phyloP scores from a whole-genome alignment of 2,329 filamentous ascomycete species.

The Aphanoascus verrucosus region DNA sequence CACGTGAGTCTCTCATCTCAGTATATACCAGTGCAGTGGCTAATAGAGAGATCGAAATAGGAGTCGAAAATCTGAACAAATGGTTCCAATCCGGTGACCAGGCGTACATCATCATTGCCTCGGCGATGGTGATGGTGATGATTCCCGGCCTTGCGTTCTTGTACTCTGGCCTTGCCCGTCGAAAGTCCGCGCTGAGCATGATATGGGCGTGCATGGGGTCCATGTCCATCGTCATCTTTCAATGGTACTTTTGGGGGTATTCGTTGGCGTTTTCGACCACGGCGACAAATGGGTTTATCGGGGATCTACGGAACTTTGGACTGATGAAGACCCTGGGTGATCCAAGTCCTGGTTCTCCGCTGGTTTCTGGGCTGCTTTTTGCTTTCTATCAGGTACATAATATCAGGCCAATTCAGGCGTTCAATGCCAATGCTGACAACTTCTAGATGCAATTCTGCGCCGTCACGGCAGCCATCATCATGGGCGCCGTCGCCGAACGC shows the following conservation, averaged over 20 bases:
- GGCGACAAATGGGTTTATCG: constrained; percentile 81
- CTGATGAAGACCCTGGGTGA: constrained; percentile 70
- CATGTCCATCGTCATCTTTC: constrained; percentile 81
- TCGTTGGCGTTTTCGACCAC: constrained; percentile 80
- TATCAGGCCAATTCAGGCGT: background rate
- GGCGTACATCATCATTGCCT: constrained; percentile 80
- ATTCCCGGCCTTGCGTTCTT: constrained; percentile 92
- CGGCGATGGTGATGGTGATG: constrained; percentile 95
- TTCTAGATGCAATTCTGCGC: constrained; percentile 89
- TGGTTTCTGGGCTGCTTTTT: constrained; percentile 83
- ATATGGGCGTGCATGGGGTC: constrained; percentile 97
- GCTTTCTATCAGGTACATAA: constrained; percentile 74
- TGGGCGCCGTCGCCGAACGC: constrained; percentile 86
- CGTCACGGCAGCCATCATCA: constrained; percentile 81
- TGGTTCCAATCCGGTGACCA: constrained; percentile 88
- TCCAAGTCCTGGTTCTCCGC: constrained; percentile 78
- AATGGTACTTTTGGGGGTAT: constrained; percentile 99
- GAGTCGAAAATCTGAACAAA: constrained; percentile 80
- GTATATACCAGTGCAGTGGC: background rate
- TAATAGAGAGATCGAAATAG: constrained; percentile 36
- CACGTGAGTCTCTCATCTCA: constrained; percentile 49
- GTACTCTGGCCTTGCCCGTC: constrained; percentile 91
- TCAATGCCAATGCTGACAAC: background rate
- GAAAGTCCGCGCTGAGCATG: constrained; percentile 93
- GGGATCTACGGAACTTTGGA: constrained; percentile 79